Base-by-base conservation (phyloP, 1,284 basidiomycete genomes). In the Rhodofomes roseus region DNA sequence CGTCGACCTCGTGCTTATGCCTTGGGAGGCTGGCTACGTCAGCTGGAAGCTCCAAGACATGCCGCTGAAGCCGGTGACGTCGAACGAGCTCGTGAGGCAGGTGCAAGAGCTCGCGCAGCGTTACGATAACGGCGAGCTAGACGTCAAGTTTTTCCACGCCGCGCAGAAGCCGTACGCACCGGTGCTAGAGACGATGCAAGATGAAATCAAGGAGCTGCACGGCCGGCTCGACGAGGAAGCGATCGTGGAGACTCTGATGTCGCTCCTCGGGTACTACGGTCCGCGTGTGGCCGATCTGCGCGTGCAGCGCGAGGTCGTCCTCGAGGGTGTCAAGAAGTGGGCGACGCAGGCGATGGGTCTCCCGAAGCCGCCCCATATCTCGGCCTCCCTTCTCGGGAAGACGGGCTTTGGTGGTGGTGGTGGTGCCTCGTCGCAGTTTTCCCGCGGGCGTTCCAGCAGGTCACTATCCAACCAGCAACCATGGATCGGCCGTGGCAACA, bases 1-100 rank as follows among this genome's bases (percentile, higher is more conserved):
- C 59, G 94, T 90, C 7, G 96, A 99, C 74, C 74, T 99, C 54
- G 82, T 99, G 22, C 79, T 98, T 23, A 77, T 92, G 11, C 90
- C 92, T 12, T 96, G 87, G 80, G 96, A 99, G 74, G 74, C 79
- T 34, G 84, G 82, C 11, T 98, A 92, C 73, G 74, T 94, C 60
- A 78, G 78, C 12, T 80, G 80, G 72, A 77, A 86, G 64, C 78
- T 98, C 44, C 77, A 79, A 11, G 80, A 86, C 46, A 81, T 97
- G 40, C 91, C 93, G 0, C 76, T 97, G 59, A 85, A 89, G 68
- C 77, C 83, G 14, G 68, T 90, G 31, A 76, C 83, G 0, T 72
- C 78, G 27, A 74, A 75, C 23, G 82, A 86, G 34, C 71, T 93
- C 36, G 68, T 75, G 31, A 65, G 74, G 0, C 80, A 90, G 62